Evolutionary conservation across 108 stramenopile species (phyloP).

Genomic region (Pseudonitzschia pungens): DNA sequence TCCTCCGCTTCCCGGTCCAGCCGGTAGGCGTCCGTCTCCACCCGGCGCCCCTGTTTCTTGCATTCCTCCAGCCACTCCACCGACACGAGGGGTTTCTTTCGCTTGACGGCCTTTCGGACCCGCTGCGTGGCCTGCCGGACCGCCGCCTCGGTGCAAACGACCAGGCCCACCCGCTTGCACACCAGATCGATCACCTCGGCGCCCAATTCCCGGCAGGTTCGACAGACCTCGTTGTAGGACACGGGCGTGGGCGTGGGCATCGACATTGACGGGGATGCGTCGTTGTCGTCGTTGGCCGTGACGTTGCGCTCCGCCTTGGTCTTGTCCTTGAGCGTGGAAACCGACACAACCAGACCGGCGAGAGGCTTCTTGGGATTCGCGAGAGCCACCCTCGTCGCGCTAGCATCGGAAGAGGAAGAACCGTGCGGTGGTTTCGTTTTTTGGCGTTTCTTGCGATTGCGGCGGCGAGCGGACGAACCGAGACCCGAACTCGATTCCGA

Average conservation of each 20-base stretch:
- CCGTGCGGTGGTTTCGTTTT: neutral
- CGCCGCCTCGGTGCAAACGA: constrained; percentile 55
- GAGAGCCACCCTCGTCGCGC: no score
- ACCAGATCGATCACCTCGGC: constrained; percentile 66
- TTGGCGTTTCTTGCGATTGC: neutral
- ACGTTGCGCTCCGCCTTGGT: neutral
- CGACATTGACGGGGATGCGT: neutral
- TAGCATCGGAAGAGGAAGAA: no score
- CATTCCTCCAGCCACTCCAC: constrained; percentile 60
- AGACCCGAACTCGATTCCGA: no score
- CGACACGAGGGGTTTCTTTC: constrained; percentile 59
- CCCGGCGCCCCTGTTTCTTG: neutral
- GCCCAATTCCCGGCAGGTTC: constrained; percentile 40
- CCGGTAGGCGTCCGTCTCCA: constrained; percentile 16
- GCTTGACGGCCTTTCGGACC: constrained; percentile 74
- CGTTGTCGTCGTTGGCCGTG: neutral
- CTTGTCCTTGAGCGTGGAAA: constrained; percentile 51
- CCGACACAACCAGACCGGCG: constrained; percentile 51
- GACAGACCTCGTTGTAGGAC: constrained; percentile 37
- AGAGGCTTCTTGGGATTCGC: constrained; percentile 18
- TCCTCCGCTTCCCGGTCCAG: constrained; percentile 22
- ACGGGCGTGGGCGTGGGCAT: no score
- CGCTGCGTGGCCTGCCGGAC: constrained; percentile 62
- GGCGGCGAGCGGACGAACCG: neutral
- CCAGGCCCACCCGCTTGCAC: constrained; percentile 53